phyloP scores from a whole-genome alignment of 2,329 filamentous ascomycete species.

The Plectosphaerella sp. region DNA sequence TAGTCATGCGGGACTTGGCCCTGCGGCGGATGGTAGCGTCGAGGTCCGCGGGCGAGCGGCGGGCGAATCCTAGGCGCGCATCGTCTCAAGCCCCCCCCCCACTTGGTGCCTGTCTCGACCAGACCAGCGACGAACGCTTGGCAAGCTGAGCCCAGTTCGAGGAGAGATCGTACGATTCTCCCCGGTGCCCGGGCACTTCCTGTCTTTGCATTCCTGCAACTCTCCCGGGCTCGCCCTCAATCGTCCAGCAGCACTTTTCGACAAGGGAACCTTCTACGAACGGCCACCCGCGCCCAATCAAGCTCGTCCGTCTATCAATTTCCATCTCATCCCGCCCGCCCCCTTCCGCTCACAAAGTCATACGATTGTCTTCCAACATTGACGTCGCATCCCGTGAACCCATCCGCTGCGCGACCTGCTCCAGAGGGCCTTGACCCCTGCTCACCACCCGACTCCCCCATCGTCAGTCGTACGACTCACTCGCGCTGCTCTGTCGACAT shows the following conservation, averaged over 20 bases:
- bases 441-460: too few species aligned
- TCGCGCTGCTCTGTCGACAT: background rate
- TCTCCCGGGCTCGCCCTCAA: background rate
- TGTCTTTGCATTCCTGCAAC: background rate
- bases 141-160: constrained; percentile 4
- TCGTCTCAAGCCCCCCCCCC: background rate
- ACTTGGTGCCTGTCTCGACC: background rate
- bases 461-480: background rate
- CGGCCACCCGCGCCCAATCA: background rate
- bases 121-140: background rate
- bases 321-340: constrained; percentile 5
- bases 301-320: background rate
- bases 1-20: background rate
- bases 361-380: constrained; percentile 1
- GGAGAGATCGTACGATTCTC: constrained; percentile 12
- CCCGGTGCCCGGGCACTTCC: constrained; percentile 4
- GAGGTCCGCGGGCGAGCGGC: background rate
- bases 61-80: background rate
- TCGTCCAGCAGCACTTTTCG: background rate
- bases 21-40: background rate
- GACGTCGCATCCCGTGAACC: background rate
- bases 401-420: background rate
- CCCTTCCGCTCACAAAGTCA: constrained; percentile 1
- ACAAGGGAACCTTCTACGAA: background rate
- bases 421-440: background rate